Conservation (phyloP, 1,284 basidiomycete genomes). For the Tilletia indica region DNA sequence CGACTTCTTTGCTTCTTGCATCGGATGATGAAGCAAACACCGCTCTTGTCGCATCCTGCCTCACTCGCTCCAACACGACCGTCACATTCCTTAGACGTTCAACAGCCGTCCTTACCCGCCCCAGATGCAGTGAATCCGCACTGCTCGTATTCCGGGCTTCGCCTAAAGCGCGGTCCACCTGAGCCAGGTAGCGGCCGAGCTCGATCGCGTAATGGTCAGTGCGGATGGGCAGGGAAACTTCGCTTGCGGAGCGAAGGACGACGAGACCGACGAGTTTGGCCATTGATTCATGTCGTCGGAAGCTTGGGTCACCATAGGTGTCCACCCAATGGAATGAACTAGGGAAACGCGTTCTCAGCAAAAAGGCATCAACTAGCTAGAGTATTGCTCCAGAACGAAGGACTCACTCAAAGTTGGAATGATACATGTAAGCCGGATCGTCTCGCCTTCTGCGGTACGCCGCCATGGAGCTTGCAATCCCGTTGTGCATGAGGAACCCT, state of each 20-base stretch:
- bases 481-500: conserved; percentile 66
- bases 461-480: conserved; percentile 56
- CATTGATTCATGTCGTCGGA: conserved; percentile 69
- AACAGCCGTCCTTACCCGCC: background rate
- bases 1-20: background rate
- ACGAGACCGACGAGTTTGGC: conserved; percentile 61
- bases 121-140: background rate
- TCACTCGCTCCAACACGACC: background rate
- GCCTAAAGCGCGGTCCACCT: conserved; percentile 28
- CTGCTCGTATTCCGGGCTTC: background rate
- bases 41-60: background rate
- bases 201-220: conserved; percentile 61
- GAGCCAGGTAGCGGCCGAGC: conserved; percentile 34
- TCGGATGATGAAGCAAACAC: no score
- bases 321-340: conserved; percentile 70
- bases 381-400: background rate
- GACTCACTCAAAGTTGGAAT: conserved; percentile 71
- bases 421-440: conserved; percentile 74
- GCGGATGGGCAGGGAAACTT: conserved; percentile 68
- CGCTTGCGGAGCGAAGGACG: conserved; percentile 66
- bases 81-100: background rate
- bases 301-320: conserved; percentile 72
- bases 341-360: no score
- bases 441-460: conserved; percentile 46
- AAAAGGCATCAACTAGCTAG: background rate